Conservation (phyloP, 768 basidiomycete genomes). For the Mycena rosella region DNA sequence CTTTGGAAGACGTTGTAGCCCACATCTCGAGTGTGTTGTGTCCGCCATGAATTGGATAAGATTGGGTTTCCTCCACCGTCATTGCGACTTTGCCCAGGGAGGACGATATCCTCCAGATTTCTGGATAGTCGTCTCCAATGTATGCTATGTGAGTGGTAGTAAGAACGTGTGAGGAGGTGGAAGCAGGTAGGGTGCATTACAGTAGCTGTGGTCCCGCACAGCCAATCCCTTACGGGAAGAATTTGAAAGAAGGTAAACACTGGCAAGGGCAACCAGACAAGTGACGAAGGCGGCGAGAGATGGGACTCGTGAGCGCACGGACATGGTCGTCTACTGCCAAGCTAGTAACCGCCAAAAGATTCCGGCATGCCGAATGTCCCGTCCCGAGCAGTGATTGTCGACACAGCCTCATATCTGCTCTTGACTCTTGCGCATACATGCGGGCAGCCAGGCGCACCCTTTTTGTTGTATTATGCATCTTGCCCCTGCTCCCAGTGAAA, state of each 20-base stretch:
- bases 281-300: neutral
- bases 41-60: slow-evolving; percentile 41
- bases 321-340: neutral
- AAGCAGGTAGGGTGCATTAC: neutral
- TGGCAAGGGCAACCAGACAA: neutral
- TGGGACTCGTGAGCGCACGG: neutral
- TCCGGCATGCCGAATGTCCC: too few species aligned
- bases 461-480: neutral
- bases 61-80: slow-evolving; percentile 46
- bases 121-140: slow-evolving; percentile 47
- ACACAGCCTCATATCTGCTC: too few species aligned
- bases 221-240: neutral
- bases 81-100: slow-evolving; percentile 35
- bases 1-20: slow-evolving; percentile 42
- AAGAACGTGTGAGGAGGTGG: neutral
- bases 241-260: neutral
- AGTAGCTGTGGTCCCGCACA: neutral
- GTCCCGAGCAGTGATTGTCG: too few species aligned
- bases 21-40: slow-evolving; percentile 43
- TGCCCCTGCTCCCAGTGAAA: neutral
- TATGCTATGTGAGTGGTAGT: slow-evolving; percentile 39
- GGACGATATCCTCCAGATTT: slow-evolving; percentile 40
- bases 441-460: neutral
- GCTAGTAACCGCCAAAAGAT: too few species aligned
- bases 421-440: neutral